A percentile compares a stretch with the other conserved stretches of the same genome.
These are phyloP conservation scores for Dalechampia spathulata DNA, from an alignment of 441 rosid genomes.

Conservation along the genomic window DNA sequence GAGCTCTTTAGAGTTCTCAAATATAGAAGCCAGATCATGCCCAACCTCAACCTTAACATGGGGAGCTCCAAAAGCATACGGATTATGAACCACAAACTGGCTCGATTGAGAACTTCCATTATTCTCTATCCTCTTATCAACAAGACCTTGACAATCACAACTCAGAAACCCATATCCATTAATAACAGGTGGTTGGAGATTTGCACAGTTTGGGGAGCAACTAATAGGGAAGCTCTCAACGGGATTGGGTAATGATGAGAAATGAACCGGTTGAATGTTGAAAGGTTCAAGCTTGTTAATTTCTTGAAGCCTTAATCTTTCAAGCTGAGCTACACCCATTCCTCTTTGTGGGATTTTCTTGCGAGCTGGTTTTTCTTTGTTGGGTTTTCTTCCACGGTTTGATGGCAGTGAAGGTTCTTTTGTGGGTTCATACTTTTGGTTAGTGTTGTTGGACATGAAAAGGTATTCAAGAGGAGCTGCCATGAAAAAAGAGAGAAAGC, in stretches of 20 bases:
- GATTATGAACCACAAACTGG: conserved; percentile 14
- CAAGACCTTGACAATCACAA: too few species aligned
- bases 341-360: conserved; percentile 61
- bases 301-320: conserved; percentile 29
- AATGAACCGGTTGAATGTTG: conserved; percentile 1
- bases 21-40: conserved; percentile 10
- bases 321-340: conserved; percentile 75
- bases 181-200: conserved; percentile 16
- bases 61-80: too few species aligned
- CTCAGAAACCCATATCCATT: too few species aligned
- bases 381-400: conserved; percentile 25
- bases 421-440: conserved; percentile 18
- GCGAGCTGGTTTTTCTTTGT: conserved; percentile 24
- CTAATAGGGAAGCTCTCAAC: conserved; percentile 24
- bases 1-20: conserved; percentile 68
- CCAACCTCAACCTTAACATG: conserved; percentile 3
- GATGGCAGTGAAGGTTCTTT: conserved; percentile 3
- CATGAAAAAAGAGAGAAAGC: conserved; percentile 33
- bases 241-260: conserved; percentile 7
- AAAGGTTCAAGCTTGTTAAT: conserved; percentile 8
- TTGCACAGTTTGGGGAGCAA: conserved; percentile 20
- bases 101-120: too few species aligned
- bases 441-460: conserved; percentile 19
- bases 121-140: too few species aligned
- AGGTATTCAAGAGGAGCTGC: conserved; percentile 36